These are phyloP conservation scores for Flaveria brownii DNA, from an alignment of 129 eudicot genomes.

Conservation along the genomic window DNA sequence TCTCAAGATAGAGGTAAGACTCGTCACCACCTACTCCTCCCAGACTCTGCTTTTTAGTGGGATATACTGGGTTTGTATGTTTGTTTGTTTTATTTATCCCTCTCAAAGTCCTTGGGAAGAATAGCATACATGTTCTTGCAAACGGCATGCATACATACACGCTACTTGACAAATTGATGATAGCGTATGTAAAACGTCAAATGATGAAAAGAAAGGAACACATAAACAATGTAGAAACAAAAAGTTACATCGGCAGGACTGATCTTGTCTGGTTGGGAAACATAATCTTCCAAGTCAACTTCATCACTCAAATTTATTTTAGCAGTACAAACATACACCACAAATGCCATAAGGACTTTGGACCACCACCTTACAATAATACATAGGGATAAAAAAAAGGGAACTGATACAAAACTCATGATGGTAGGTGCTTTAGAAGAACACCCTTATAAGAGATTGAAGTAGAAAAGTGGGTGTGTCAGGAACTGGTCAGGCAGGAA, in stretches of 20 bases:
- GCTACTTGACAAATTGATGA: slow-evolving; percentile 62
- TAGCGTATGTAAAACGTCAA: slow-evolving; percentile 32
- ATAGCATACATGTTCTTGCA: slow-evolving; percentile 59
- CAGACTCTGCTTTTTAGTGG: too few relatives aligned
- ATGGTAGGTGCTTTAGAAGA: neutral
- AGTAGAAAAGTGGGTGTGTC: neutral
- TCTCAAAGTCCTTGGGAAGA: slow-evolving; percentile 57
- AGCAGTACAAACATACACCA: slow-evolving; percentile 60
- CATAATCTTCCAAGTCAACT: slow-evolving; percentile 82
- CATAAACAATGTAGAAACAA: neutral
- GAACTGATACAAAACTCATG: neutral
- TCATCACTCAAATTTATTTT: slow-evolving; percentile 73
- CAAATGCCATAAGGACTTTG: neutral
- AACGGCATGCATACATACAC: slow-evolving; percentile 33
- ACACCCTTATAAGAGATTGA: neutral
- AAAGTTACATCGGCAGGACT: slow-evolving; percentile 79
- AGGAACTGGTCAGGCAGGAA: neutral
- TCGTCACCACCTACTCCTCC: too few relatives aligned
- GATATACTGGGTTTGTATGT: too few relatives aligned
- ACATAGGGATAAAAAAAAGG: neutral
- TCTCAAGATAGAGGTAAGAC: too few relatives aligned
- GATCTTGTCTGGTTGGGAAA: slow-evolving; percentile 67
- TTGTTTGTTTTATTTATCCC: too few relatives aligned
- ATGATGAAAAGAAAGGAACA: neutral
- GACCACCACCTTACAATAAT: neutral